A percentile compares a stretch with the other conserved stretches of the same genome.
Conservation (phyloP, 495 filamentous ascomycete species). For the Lichina pygmaea region DNA sequence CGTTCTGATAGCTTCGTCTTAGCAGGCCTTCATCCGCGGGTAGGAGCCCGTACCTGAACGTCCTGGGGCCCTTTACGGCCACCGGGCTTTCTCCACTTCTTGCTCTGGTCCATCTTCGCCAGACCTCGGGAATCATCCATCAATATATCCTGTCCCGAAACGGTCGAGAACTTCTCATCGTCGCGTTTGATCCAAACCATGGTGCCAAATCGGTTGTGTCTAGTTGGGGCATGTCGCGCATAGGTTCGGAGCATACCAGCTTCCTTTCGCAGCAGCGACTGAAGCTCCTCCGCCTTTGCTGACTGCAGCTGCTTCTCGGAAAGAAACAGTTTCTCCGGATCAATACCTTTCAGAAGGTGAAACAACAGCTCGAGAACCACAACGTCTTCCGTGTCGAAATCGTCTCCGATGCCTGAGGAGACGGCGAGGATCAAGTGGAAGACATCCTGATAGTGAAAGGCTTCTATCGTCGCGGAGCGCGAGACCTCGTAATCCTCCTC, state of each 20-base stretch:
- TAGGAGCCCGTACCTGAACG: conserved; percentile 8
- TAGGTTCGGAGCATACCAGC: conserved; percentile 52
- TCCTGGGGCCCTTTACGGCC: conserved; percentile 33
- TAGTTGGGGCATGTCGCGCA: conserved; percentile 50
- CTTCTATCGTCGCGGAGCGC: conserved; percentile 63
- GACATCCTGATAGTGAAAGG: conserved; percentile 72
- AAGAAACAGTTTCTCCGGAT: conserved; percentile 68
- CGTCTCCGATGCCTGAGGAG: conserved; percentile 71
- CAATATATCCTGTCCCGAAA: conserved; percentile 69
- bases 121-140: conserved; percentile 45
- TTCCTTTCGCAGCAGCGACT: conserved; percentile 48
- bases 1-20: conserved; percentile 14
- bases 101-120: conserved; percentile 69
- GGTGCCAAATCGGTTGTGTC: conserved; percentile 86
- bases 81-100: conserved; percentile 67
- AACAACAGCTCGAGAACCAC: conserved; percentile 74
- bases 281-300: conserved; percentile 46
- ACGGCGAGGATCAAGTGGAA: conserved; percentile 62
- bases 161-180: conserved; percentile 46
- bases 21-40: neutral
- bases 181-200: conserved; percentile 92
- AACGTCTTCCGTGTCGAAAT: conserved; percentile 71
- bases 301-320: conserved; percentile 37
- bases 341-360: conserved; percentile 71
- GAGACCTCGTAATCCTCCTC: conserved; percentile 75